Evolutionary conservation across 148 eudicot species (phyloP).

Genomic region (Pharnaceum exiguum): DNA sequence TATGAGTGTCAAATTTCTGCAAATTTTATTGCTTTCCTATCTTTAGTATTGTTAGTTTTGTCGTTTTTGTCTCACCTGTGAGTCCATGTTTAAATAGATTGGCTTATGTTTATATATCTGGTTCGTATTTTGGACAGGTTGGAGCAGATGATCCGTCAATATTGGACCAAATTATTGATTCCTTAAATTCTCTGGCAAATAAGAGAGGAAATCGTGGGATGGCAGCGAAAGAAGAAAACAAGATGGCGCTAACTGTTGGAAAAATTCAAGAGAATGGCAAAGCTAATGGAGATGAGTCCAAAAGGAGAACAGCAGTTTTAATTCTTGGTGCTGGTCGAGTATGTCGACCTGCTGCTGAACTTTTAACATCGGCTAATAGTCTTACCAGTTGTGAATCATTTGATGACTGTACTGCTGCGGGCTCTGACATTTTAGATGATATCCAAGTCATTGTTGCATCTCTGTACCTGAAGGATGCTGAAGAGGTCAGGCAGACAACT

Average conservation of each 20-base stretch:
- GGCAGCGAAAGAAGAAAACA: conserved; percentile 34
- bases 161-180: conserved; percentile 75
- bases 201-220: conserved; percentile 35
- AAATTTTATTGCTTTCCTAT: no score
- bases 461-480: conserved; percentile 76
- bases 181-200: conserved; percentile 62
- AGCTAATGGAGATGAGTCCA: conserved; percentile 22
- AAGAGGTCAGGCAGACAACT: conserved; percentile 55
- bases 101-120: background rate
- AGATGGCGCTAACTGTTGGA: conserved; percentile 54
- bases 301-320: conserved; percentile 46
- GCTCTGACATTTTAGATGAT: conserved; percentile 41
- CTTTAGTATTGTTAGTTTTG: background rate
- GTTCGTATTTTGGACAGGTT: conserved; percentile 46
- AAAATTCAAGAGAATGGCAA: conserved; percentile 36
- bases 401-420: conserved; percentile 32
- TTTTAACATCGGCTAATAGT: conserved; percentile 61
- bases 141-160: conserved; percentile 71
- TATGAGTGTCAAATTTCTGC: no score
- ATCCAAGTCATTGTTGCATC: conserved; percentile 90
- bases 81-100: background rate
- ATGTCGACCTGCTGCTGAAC: conserved; percentile 89
- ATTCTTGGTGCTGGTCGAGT: conserved; percentile 99
- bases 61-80: background rate
- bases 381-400: conserved; percentile 41